Evolutionary conservation across 495 filamentous ascomycete genomes (phyloP), one percentile per base, ranked within the genome.

Genomic region (Pyrenula aspistea): DNA sequence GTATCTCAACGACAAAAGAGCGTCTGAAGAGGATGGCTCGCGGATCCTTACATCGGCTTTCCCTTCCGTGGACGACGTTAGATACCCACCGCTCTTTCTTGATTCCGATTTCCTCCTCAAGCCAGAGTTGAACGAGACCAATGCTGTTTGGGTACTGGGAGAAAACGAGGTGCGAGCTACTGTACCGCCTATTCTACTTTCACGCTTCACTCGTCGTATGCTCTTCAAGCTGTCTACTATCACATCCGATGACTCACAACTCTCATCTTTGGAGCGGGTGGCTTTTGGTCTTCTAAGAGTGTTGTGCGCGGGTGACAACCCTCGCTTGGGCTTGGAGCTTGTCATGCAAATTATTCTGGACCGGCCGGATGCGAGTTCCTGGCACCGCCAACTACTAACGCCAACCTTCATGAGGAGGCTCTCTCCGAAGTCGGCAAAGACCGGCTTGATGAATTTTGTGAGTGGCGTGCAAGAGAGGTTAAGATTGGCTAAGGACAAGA

Each of bases 351-450:
- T 67, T 15, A 63, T 73, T 8, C 49, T 75, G 11, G 56, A 71
- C n/a, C 53, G 59, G n/a, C 66, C 66, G 15, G 62, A 65, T 48
- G 59, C 68, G 23, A 72, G 66, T 47, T 66, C 69, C 8, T 74
- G 68, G 71, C 68, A 71, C 60, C 60, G 68, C 4, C 58, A 60
- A 22, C 25, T 74, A 0, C 57, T 74, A 12, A 61, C 57, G 22
- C 15, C 25, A 0, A 42, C 53, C 0, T 65, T 67, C 20, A 49
- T 76, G 48, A 53, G 56, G 2, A 53, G 50, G 4, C 63, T 76
- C 4, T 53, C 66, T 1, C 57, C 67, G 1, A 21, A 54, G 20
- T 59, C 66, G 0, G 67, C 71, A 4, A 53, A 59, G 49, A 19
- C 20, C 0, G 66, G 71, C 53, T 48, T 76, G 11, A 47, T 60